Evolutionary conservation across 2,329 filamentous ascomycete genomes (phyloP), one percentile per base, ranked within the genome.

Genomic region (Thielaviopsis euricoi): DNA sequence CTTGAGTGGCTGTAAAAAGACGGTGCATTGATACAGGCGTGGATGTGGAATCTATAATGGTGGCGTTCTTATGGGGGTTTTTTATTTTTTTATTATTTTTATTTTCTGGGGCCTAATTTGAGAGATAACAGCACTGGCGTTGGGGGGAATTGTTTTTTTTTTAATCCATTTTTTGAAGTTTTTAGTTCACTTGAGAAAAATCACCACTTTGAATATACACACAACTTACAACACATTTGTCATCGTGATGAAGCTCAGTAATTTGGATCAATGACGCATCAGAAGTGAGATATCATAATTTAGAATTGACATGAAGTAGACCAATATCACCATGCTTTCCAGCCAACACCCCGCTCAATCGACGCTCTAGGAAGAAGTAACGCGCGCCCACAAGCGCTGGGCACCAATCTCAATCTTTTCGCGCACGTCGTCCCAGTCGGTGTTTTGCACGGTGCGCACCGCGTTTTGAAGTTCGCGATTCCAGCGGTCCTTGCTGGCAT

Each of bases 401-500:
- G 43, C 43, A 22, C 56, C 48, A 15, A 71, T 71, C 67, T 85
- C 82, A 63, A 81, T 70, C 1, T 71, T 74, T 62, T 84, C 79
- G 57, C 82, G 76, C 57, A 83, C 75, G 56, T 76, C 75, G 53
- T 74, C 71, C 84, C 83, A 88, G 67, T 86, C 79, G 61, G 78
- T 81, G 37, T 71, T 75, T 70, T 89, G 81, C 58, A 81, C 78
- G 76, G 80, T 84, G 60, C 74, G 75, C 58, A 86, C 83, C 55
- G 83, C 76, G 61, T 75, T 74, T 67, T 85, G 78, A 40, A 91
- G 70, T 69, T 91, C 86, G 55, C 77, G 70, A 68, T 93, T 91
- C 87, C 87, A 91, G 61, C 80, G 75, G 65, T 87, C 83, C 73
- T 91, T 91, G 64, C 83, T 76, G 40, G 80, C 73, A 66, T 89